Evolutionary conservation across 305 asterid genomes (phyloP), one percentile per base, ranked within the genome.

Genomic region (Lippia alba): DNA sequence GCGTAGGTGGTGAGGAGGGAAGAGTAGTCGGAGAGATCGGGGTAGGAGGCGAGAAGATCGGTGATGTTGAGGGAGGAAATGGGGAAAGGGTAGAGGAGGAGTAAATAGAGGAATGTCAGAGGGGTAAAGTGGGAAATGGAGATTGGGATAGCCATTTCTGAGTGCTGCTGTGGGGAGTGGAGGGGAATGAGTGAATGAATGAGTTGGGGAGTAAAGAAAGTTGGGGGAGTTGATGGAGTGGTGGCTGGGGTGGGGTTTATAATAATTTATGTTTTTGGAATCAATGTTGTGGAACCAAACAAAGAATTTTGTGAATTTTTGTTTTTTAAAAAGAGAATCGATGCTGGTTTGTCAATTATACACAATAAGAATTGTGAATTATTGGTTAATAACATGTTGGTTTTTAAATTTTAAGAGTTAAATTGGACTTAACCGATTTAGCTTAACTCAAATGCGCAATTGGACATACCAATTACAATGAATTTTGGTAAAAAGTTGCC

Each of bases 11-110:
- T 11, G 70, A 88, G 83, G 67, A 88, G 90, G 66, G 71, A 59
- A 49, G 89, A 46, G 80, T 85, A 90, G 78, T 78, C 80, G 67
- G 97, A 84, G 70, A 92, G 84, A 75, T 83, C 79, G 40, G 95
- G 84, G 81, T 74, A 76, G 14, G 87, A 19, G 71, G 93, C 75
- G 20, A 92, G 83, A 67, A 92, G 83, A 67, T 55, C 56, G 80
- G 91, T 77, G 79, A 86, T 71, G 78, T 87, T 83, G 76, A 87
- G 61, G 61, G 91, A 77, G 36, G 65, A 39, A 76, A 79, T 76
- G 76, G 82, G 64, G 64, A 49, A 44, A 70, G 66, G 67, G 66
- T 2, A 17, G 40, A 77, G 7, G 72, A 88, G 41, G 64, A 85
- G 87, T 62, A 88, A 64, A 82, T 49, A 78, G 82, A 88, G 78